Conservation (phyloP, 768 basidiomycete species). For the Gloeophyllum trabeum region DNA sequence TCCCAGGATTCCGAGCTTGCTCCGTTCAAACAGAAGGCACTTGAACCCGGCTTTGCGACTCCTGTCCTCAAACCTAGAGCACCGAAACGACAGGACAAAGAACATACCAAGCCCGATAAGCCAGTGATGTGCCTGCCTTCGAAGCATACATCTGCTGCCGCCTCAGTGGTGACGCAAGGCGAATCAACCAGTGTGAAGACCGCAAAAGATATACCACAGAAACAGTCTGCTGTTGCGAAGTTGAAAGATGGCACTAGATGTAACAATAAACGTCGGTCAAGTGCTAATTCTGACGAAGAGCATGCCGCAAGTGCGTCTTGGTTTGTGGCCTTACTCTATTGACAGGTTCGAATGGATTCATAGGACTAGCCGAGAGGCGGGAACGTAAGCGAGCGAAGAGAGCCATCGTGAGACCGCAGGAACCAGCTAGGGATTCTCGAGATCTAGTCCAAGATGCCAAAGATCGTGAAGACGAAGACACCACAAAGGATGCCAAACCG, state of each 20-base stretch:
- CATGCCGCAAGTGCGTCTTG: constrained; percentile 22
- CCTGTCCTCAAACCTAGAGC: background rate
- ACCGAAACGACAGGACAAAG: background rate
- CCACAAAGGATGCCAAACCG: constrained; percentile 5
- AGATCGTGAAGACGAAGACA: constrained; percentile 2
- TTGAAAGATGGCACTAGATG: too few species aligned
- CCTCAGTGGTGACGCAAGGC: background rate
- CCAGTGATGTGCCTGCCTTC: background rate
- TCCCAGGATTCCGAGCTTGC: background rate
- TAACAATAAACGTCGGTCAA: too few species aligned
- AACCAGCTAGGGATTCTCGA: background rate
- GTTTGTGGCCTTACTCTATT: background rate
- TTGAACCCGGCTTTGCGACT: background rate
- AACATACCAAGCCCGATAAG: background rate
- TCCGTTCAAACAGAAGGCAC: background rate
- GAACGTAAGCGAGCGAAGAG: constrained; percentile 51
- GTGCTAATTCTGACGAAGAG: too few species aligned
- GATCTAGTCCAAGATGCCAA: constrained; percentile 9
- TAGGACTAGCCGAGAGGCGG: constrained; percentile 57
- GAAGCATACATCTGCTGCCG: background rate
- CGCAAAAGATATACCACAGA: too few species aligned
- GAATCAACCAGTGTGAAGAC: background rate
- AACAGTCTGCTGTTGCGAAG: too few species aligned
- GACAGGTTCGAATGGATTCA: background rate
- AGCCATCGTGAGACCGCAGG: constrained; percentile 32